Evolutionary conservation across 192 early-diverging fungal species (phyloP), one percentile per base, ranked within the genome.

Genomic region (Entomortierella chlamydospora): DNA sequence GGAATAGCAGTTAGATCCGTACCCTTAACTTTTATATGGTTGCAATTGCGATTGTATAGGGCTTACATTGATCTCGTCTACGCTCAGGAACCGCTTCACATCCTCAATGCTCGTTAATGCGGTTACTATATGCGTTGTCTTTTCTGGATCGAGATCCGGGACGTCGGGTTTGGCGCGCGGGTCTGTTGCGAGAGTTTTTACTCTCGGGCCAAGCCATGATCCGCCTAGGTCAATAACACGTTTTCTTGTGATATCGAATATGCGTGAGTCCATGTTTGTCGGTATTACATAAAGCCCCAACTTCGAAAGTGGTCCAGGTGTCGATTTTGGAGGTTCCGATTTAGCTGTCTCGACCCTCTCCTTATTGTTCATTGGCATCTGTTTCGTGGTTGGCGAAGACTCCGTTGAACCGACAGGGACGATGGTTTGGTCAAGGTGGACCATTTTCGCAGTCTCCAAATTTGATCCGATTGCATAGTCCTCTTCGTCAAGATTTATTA

Each of bases 61-160:
- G 12, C 62, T 51, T 63, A 73, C 74, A 37, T 79, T 43, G 25
- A 79, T 66, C 3, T 23, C 15, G 9, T 65, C 63, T 0, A 70
- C 63, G 0, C 56, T 65, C 0, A 70, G 25, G 20, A 51, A 56
- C 31, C 43, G 58, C 42, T 70, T 70, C 22, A 79, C 57, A 1
- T 57, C 63, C 0, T 70, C 68, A 15, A 70, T 31, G 29, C 30
- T 65, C 0, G 76, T 29, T 5, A 79, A 23, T 2, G 56, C 51
- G 0, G 76, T 70, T 41, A 79, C 76, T 42, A 79, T 70, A 45
- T 79, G 76, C 10, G 76, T 70, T 13, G 76, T 79, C 2, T 47
- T 43, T 7, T 77, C 65, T 33, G 64, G 67, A 52, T 70, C 68
- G 5, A 79, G 28, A 0, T 53, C 37, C 3, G 62, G 76, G 30